Conservation (phyloP, 2,329 filamentous ascomycete genomes). For the Fragosphaeria purpurea region DNA sequence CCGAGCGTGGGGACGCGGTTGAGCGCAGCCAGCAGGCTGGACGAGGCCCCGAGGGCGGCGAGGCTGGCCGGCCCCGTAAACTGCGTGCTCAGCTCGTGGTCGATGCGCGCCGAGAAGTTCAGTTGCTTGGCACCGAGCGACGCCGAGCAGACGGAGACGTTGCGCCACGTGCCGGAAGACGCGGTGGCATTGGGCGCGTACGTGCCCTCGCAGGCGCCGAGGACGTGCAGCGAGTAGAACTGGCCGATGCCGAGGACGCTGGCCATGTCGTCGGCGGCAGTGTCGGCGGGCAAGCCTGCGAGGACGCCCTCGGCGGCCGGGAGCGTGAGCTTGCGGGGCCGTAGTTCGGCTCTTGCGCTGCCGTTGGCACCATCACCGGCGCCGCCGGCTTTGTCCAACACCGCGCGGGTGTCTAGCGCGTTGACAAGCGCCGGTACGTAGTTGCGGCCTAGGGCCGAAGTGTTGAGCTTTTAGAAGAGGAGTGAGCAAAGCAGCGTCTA, state of each 20-base stretch:
- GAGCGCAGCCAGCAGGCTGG: constrained; percentile 35
- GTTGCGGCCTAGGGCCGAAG: constrained; percentile 29
- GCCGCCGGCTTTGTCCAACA: constrained; percentile 13
- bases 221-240: constrained; percentile 24
- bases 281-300: constrained; percentile 13
- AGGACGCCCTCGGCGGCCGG: constrained; percentile 14
- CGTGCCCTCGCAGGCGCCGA: constrained; percentile 21
- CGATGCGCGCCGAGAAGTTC: constrained; percentile 37
- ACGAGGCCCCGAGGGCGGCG: constrained; percentile 34
- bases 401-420: constrained; percentile 15
- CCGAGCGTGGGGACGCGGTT: constrained; percentile 39
- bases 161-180: constrained; percentile 11
- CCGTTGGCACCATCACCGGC: not conserved
- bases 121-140: constrained; percentile 13
- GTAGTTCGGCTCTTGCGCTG: not conserved
- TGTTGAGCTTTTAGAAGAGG: constrained; percentile 25
- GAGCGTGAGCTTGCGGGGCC: constrained; percentile 9
- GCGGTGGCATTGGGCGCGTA: constrained; percentile 19
- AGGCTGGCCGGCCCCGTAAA: constrained; percentile 32
- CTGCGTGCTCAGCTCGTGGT: constrained; percentile 35
- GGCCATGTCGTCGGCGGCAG: constrained; percentile 16
- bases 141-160: constrained; percentile 18
- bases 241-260: constrained; percentile 21
- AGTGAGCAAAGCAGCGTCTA: too few relatives aligned
- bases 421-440: constrained; percentile 20